Conservation (phyloP, 305 asterid genomes). For the Fraxinus dipetala region DNA sequence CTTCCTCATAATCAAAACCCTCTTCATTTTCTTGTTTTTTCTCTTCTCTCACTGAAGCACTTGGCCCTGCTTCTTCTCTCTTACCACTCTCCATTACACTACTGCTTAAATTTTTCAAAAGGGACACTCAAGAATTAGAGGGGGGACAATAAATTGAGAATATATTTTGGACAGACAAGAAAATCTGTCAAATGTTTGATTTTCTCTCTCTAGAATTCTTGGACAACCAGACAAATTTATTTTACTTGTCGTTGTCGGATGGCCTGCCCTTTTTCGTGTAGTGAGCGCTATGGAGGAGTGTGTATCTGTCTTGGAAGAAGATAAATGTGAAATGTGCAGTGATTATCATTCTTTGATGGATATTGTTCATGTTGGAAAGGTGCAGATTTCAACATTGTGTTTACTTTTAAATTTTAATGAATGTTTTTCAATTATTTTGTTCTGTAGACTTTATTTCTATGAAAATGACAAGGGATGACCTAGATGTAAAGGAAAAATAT, state of each 20-base stretch:
- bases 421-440: background rate
- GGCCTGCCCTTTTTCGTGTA: constrained; percentile 1
- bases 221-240: constrained; percentile 11
- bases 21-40: constrained; percentile 27
- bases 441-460: background rate
- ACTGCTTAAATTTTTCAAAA: background rate
- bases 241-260: constrained; percentile 23
- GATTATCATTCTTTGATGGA: background rate
- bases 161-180: constrained; percentile 17
- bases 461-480: no score
- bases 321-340: background rate
- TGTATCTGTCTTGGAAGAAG: background rate
- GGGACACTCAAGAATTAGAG: constrained; percentile 10
- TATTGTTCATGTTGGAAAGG: background rate
- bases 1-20: constrained; percentile 19
- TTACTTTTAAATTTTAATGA: background rate
- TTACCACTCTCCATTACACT: constrained; percentile 34
- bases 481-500: no score
- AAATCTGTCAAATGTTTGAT: constrained; percentile 17
- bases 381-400: background rate
- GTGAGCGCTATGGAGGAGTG: background rate
- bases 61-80: constrained; percentile 48
- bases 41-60: constrained; percentile 19
- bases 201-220: background rate
- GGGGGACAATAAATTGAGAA: constrained; percentile 5